Percentiles rank a stretch among this genome's conserved stretches.
These are phyloP conservation scores for Taiozyma sp. DNA, from an alignment of 1,139 yeast species.

Conservation along the genomic window DNA sequence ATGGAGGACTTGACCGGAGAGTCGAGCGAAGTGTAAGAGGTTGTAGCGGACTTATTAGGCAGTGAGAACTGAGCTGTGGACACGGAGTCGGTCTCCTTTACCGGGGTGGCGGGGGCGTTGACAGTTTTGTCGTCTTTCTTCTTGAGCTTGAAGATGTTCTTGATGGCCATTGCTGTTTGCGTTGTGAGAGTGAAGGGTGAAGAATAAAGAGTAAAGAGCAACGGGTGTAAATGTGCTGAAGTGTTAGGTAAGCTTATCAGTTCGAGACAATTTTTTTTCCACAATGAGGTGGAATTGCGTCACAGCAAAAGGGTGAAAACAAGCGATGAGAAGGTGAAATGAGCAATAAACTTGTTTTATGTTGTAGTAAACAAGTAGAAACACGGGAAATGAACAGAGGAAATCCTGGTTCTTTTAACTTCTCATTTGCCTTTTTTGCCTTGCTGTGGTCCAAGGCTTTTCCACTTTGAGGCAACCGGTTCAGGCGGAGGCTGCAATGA, in stretches of 20 bases:
- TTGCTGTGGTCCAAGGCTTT: background rate
- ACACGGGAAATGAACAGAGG: too few species aligned
- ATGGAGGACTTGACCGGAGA: slow-evolving; percentile 3
- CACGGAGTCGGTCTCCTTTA: background rate
- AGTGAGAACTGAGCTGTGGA: background rate
- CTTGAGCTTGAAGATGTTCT: slow-evolving; percentile 14
- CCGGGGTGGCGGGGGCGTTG: background rate
- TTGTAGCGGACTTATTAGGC: background rate
- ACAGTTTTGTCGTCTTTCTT: background rate
- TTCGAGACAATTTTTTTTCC: slow-evolving; percentile 19
- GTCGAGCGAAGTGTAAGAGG: slow-evolving; percentile 2
- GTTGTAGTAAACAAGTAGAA: too few species aligned
- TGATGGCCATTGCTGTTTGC: slow-evolving; percentile 12
- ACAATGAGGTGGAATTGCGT: background rate
- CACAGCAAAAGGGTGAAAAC: background rate
- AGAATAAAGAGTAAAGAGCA: too few species aligned
- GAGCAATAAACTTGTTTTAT: too few species aligned
- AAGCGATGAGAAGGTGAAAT: background rate
- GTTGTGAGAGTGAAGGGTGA: too few species aligned
- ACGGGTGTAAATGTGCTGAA: too few species aligned
- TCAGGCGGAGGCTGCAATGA: background rate
- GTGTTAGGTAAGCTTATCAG: background rate
- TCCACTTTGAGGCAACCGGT: background rate
- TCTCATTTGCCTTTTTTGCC: background rate
- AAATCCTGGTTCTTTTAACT: too few species aligned